Conservation (phyloP, 441 rosid species). For the Arabidopsis hybrid region DNA sequence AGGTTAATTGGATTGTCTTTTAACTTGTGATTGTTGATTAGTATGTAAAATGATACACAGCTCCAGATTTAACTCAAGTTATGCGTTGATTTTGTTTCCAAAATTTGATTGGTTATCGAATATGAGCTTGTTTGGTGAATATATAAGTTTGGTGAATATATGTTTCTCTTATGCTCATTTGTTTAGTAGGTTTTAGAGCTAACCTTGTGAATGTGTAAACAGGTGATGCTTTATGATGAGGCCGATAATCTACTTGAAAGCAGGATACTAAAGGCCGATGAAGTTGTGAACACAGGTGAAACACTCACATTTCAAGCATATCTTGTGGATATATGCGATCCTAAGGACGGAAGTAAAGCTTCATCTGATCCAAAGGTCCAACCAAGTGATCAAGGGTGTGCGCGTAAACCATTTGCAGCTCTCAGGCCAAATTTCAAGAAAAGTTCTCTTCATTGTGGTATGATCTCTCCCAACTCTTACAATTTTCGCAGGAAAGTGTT, state of each 20-base stretch:
- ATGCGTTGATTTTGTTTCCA: constrained; percentile 10
- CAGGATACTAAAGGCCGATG: constrained; percentile 65
- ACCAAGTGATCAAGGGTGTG: constrained; percentile 40
- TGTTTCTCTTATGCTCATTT: constrained; percentile 5
- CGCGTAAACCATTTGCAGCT: constrained; percentile 39
- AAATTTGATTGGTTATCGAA: constrained; percentile 3
- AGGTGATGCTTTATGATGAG: constrained; percentile 81
- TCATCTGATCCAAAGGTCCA: constrained; percentile 31
- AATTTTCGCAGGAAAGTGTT: background rate
- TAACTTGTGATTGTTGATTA: background rate
- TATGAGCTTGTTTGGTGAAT: background rate
- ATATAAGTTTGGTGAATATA: background rate
- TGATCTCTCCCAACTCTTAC: background rate
- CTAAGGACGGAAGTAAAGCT: constrained; percentile 48
- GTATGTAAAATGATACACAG: background rate
- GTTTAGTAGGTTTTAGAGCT: constrained; percentile 6
- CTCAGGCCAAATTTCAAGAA: constrained; percentile 53
- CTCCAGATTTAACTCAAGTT: background rate
- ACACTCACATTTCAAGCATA: constrained; percentile 66
- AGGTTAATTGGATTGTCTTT: background rate
- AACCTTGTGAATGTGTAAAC: constrained; percentile 30
- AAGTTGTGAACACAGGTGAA: constrained; percentile 62
- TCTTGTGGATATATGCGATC: constrained; percentile 77
- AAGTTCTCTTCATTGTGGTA: constrained; percentile 53
- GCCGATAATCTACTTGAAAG: constrained; percentile 73